phyloP scores from a whole-genome alignment of 1,139 yeast genomes.

The Diutina rugosa region DNA sequence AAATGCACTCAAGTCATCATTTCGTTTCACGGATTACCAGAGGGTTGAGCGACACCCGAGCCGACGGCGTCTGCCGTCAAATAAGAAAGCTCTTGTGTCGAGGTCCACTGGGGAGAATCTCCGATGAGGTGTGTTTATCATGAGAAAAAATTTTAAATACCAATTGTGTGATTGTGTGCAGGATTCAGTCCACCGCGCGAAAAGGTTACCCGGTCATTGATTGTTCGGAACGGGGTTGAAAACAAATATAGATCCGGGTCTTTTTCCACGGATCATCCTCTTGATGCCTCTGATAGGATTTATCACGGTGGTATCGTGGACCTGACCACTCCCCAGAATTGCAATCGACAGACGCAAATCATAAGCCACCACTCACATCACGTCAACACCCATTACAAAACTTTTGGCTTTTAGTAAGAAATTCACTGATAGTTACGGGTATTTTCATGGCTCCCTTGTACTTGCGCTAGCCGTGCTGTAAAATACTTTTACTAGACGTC shows the following conservation, averaged over 20 bases:
- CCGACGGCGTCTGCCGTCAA: not conserved
- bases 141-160: not conserved
- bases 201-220: not conserved
- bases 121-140: not conserved
- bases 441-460: not conserved
- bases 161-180: not conserved
- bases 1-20: slow-evolving; percentile 91
- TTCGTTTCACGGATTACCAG: not conserved
- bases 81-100: not conserved
- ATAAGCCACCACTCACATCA: no score
- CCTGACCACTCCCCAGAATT: no score
- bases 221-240: not conserved
- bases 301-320: no score
- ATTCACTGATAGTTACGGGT: not conserved
- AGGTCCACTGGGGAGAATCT: not conserved
- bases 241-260: not conserved
- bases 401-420: no score
- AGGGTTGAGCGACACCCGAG: not conserved
- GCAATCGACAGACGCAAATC: no score
- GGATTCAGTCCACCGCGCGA: not conserved
- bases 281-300: no score
- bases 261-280: no score
- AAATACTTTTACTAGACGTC: not conserved
- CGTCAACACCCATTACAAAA: no score
- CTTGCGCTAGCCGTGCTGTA: not conserved